Evolutionary conservation across 2,329 filamentous ascomycete species (phyloP).

Genomic region (Epichloe baconii): DNA sequence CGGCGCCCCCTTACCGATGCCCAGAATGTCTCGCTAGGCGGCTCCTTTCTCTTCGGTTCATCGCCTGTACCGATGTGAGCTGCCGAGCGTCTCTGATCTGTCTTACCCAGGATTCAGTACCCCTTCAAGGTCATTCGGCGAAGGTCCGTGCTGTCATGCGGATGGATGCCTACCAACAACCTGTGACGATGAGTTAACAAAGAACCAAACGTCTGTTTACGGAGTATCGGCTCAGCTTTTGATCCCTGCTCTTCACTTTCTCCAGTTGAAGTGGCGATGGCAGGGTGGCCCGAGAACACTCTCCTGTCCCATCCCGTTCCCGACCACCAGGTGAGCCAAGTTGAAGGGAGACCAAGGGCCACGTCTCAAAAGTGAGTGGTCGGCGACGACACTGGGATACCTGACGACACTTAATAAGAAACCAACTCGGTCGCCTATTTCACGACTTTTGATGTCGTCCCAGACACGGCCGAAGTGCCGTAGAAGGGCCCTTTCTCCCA

Average conservation of each 20-base stretch:
- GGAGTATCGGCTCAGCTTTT: background rate
- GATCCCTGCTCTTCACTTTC: background rate
- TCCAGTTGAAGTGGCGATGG: background rate
- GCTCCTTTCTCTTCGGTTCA: background rate
- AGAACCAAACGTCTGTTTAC: too few relatives aligned
- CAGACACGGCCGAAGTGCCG: background rate
- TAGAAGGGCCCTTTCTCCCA: background rate
- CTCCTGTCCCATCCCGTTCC: background rate
- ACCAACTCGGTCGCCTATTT: background rate
- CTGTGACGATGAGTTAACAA: too few relatives aligned
- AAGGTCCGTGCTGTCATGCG: background rate
- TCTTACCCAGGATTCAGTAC: background rate
- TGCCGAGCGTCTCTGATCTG: constrained; percentile 1
- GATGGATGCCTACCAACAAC: background rate
- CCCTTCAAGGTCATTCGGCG: background rate
- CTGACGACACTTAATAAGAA: background rate
- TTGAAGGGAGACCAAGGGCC: background rate
- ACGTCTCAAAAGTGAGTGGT: background rate
- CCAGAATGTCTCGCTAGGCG: constrained; percentile 1
- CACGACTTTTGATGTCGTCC: background rate
- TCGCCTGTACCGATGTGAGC: background rate
- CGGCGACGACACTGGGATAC: background rate
- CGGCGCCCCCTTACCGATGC: background rate
- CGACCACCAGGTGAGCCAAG: background rate
- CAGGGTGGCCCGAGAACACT: background rate